Evolutionary conservation across 306 rosid genomes (phyloP), one percentile per base, ranked within the genome.

Genomic region (Inga laurina): DNA sequence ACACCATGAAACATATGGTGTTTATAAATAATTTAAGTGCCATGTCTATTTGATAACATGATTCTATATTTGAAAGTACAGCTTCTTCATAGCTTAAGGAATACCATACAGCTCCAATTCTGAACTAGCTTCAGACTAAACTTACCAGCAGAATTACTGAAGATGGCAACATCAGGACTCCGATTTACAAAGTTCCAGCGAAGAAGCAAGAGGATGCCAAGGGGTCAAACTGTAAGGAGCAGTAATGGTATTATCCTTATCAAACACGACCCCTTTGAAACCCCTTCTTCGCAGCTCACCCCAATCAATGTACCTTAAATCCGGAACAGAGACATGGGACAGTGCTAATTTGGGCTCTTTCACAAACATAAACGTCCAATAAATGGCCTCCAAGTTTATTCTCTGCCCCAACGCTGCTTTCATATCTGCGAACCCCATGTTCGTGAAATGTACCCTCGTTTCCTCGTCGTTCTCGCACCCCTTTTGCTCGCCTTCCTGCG

Each of bases 81-180:
- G 37, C 35, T 24, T 1, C 67, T 61, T 24, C 37, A 61, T 10
- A 27, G 27, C 27, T 27, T 27, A 27, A 27, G 27, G 27, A 27
- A 27, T 27, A 27, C 27, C 27, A 27, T 27, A 27, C 27, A 27
- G 27, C 27, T 27, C 27, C 27, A 27, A 61, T 13, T 30, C 21
- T 12, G 41, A 64, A 64, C 18, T 5, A 71, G 76, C 57, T 43
- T 51, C 54, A 34, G 32, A 76, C 67, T 14, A 73, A 37, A 78
- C 81, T 87, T 92, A 96, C 99, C 99, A 11, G 98, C 95, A 43
- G 99, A 96, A 88, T 96, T 96, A 70, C 99, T 94, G 83, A 96
- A 91, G 27, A 93, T 94, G 7, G 97, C 99, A 49, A 96, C 76
- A 82, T 90, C 91, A 14, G 88, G 83, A 39, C 77, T 89, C 98